A percentile compares a stretch with the other conserved stretches of the same genome.
These are phyloP conservation scores for Rachicladosporium sp. DNA, from an alignment of 2,329 filamentous ascomycete genomes.

Conservation along the genomic window DNA sequence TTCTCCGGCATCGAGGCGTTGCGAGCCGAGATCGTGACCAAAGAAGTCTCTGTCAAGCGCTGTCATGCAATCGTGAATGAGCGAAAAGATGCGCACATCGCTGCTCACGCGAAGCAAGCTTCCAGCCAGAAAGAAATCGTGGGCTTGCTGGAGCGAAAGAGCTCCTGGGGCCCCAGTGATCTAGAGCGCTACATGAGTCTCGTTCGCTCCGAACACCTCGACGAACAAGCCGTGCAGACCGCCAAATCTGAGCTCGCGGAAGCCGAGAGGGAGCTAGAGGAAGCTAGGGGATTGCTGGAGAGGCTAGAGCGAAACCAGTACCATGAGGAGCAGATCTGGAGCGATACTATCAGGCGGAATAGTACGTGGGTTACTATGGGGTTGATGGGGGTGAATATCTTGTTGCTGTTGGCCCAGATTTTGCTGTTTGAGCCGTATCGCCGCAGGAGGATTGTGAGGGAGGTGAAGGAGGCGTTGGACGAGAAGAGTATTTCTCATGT, in stretches of 20 bases:
- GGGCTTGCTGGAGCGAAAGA: constrained; percentile 82
- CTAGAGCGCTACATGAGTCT: constrained; percentile 89
- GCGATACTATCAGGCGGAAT: constrained; percentile 88
- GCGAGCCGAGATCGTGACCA: constrained; percentile 61
- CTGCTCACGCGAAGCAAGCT: constrained; percentile 73
- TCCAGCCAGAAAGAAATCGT: constrained; percentile 91
- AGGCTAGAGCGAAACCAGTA: constrained; percentile 80
- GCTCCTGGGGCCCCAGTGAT: constrained; percentile 76
- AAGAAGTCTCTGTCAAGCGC: constrained; percentile 48
- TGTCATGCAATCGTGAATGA: constrained; percentile 52
- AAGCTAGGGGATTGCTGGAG: constrained; percentile 61
- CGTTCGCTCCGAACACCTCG: constrained; percentile 83
- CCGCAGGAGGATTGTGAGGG: constrained; percentile 64
- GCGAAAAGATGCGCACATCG: constrained; percentile 65
- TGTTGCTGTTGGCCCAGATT: constrained; percentile 60
- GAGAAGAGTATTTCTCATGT: constrained; percentile 44
- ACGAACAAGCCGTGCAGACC: constrained; percentile 69
- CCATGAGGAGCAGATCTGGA: constrained; percentile 99
- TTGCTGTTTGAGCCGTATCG: constrained; percentile 91
- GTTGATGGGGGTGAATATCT: constrained; percentile 89
- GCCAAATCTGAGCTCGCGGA: constrained; percentile 60
- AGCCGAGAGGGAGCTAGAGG: constrained; percentile 70
- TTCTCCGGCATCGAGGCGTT: constrained; percentile 84
- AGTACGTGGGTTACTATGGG: constrained; percentile 98
- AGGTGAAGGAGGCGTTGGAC: constrained; percentile 57